Conservation (phyloP, 2,329 filamentous ascomycete genomes). For the Colletotrichum graminicola region DNA sequence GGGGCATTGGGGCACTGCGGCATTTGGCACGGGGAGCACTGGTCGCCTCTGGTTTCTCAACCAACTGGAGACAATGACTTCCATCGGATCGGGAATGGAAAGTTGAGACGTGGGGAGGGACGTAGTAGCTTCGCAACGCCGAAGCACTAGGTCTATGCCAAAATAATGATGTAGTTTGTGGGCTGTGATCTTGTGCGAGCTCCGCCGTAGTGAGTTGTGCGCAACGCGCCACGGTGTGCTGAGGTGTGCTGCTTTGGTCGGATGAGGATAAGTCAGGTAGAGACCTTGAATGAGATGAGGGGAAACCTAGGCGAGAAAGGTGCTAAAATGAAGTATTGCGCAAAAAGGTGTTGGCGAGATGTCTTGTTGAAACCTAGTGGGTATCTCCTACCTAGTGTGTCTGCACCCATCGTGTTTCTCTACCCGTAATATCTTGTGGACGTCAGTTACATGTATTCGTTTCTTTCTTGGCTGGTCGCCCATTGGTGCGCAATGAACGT, state of each 20-base stretch:
- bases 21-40: constrained; percentile 25
- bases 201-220: constrained; percentile 32
- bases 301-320: constrained; percentile 9
- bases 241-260: constrained; percentile 7
- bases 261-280: constrained; percentile 8
- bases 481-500: neutral
- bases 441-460: neutral
- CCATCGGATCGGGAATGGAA: constrained; percentile 28
- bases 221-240: constrained; percentile 29
- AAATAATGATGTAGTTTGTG: neutral
- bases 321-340: constrained; percentile 18
- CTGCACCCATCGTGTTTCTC: neutral
- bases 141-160: constrained; percentile 11
- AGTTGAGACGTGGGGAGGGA: constrained; percentile 26
- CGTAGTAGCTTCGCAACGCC: constrained; percentile 31
- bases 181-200: constrained; percentile 1
- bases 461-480: neutral
- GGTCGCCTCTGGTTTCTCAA: constrained; percentile 27
- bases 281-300: constrained; percentile 10
- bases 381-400: constrained; percentile 13
- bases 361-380: constrained; percentile 30
- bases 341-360: constrained; percentile 15
- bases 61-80: constrained; percentile 32
- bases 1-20: constrained; percentile 1
- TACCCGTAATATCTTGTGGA: neutral